Evolutionary conservation across 2,329 filamentous ascomycete genomes (phyloP), one percentile per base, ranked within the genome.

Genomic region (Aspergillus piperis): DNA sequence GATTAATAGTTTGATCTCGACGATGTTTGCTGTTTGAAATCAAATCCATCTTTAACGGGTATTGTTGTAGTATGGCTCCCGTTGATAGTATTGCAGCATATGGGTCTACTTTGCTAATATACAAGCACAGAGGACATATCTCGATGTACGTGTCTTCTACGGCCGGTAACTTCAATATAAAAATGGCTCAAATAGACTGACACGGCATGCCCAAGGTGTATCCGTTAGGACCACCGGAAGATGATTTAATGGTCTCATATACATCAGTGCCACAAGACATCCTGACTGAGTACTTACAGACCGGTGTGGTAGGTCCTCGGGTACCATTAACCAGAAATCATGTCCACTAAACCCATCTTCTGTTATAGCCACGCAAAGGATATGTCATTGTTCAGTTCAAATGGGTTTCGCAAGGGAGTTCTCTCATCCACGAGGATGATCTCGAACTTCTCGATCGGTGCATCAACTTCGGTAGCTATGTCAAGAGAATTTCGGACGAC

Each of bases 381-480:
- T 82, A 82, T 44, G 80, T 84, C 8, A 77, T 83, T 25, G 78
- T 86, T 10, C 73, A 75, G 13, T 78, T 77, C 52, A 64, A 66
- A 5, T 68, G 74, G 10, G 68, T 70, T 11, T 66, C 67, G 1
- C 63, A 68, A 78, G 82, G 82, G 66, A 79, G 64, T 73, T 68
- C 75, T 65, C 68, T 80, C 36, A 63, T 79, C 10, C 68, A 73
- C 32, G 79, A 80, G 64, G 72, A 78, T 10, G 76, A 80, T 23
- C 73, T 87, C 47, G 73, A 76, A 15, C 73, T 87, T 21, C 71
- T 86, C 30, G 83, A 86, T 70, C 80, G 85, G n/a, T 73, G 77
- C 1, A 71, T 86, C 13, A 77, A 80, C 52, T 79, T 86, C 15
- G 85, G 85, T 25, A 82, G 86, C 65, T 74, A 81, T 11, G 84